Base-by-base conservation (phyloP, 257 asterid species). In the Nemophila menziesii region DNA sequence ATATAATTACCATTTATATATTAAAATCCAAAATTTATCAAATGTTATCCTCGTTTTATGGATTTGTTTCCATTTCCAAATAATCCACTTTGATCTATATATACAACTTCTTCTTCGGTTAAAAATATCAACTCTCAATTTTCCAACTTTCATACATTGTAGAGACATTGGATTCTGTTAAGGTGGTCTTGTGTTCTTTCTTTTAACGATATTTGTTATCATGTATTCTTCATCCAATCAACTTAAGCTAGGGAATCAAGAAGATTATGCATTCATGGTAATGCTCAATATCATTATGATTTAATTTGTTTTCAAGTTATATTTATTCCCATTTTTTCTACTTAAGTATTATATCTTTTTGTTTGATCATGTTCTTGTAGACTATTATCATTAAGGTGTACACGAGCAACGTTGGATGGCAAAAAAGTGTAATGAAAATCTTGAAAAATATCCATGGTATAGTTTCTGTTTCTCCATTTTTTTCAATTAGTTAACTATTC, bases 371-470 rank as follows among this genome's bases (percentile, higher is more conserved):
- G 11, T 47, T 20, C 19, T 9, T 48, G 22, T 56, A 43, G 57
- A 42, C 56, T 3, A 48, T 51, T 49, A 11, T 57, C 33, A 11
- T 57, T 16, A 57, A 45, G 26, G 57, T 57, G n/a, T 3, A 57
- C n/a, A 44, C 45, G 11, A 14, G 4, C 3, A 27, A 12, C 19
- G 9, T 15, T 11, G 49, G 47, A 33, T 57, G 57, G 57, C 56
- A 57, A 36, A 49, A 49, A 20, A 22, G 46, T 10, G 22, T 49
- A 4, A 12, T 42, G 20, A 21, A 33, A 42, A 46, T 57, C 46
- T 26, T 57, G 4, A 11, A 24, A 3, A 57, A 46, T 29, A 49
- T 22, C 33, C 34, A 16, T 11, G 64, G 64, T 57, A 49, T 38
- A 13, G 9, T 18, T 39, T 8, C 12, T 16, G 3, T 12, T 43